These are phyloP conservation scores for Salix arbutifolia DNA, from an alignment of 345 rosid genomes.

Conservation along the genomic window DNA sequence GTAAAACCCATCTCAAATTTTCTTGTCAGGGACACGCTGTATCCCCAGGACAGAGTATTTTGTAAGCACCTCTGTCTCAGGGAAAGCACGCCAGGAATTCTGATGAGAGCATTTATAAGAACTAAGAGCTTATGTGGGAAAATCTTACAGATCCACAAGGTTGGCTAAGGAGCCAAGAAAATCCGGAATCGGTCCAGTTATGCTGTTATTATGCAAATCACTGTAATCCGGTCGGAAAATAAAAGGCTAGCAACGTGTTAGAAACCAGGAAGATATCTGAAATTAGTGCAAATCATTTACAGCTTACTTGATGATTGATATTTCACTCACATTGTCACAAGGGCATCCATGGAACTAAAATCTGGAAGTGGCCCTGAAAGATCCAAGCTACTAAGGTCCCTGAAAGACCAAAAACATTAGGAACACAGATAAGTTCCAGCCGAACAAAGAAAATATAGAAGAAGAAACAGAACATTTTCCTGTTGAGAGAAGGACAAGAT, in stretches of 20 bases:
- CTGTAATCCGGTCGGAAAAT: conserved; percentile 1
- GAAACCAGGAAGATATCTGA: not conserved
- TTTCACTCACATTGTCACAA: conserved; percentile 35
- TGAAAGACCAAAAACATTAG: conserved; percentile 9
- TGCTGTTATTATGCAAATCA: conserved; percentile 18
- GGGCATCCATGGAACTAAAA: conserved; percentile 44
- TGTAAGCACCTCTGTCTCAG: too few relatives aligned
- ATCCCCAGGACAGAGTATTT: not conserved
- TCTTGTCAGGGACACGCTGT: not conserved
- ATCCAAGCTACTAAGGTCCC: conserved; percentile 32
- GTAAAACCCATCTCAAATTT: not conserved
- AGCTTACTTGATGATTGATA: not conserved
- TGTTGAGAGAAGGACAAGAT: not conserved
- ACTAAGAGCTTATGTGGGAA: not conserved
- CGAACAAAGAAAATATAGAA: not conserved
- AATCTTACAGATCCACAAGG: conserved; percentile 17
- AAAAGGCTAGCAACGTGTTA: not conserved
- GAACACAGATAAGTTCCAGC: not conserved
- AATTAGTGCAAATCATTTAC: not conserved
- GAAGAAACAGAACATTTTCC: not conserved
- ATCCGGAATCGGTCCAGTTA: conserved; percentile 21
- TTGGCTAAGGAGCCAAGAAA: conserved; percentile 20
- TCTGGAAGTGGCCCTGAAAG: conserved; percentile 42
- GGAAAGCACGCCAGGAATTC: not conserved
- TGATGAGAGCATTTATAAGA: not conserved